Percentiles rank a stretch among this genome's conserved stretches.
These are phyloP conservation scores for Tricholoma sp. DNA, from an alignment of 768 basidiomycete genomes.

Conservation along the genomic window DNA sequence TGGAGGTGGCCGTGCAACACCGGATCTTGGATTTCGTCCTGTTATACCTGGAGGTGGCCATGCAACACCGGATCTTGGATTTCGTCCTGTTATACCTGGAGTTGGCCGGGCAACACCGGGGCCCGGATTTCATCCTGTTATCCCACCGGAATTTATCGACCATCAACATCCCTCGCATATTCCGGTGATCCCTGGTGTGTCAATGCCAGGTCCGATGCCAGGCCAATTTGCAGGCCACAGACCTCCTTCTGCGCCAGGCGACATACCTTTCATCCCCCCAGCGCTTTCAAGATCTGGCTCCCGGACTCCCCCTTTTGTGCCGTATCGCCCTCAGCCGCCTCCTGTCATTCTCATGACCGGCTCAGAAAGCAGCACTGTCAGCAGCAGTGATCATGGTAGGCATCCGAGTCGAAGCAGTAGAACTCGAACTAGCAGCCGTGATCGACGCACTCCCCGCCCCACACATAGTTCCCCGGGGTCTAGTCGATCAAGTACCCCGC, in stretches of 20 bases:
- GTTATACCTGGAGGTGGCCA: too few species aligned
- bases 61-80: neutral
- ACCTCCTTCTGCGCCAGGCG: constrained; percentile 1
- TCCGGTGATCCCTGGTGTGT: constrained; percentile 15
- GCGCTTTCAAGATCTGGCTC: neutral
- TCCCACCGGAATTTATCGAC: constrained; percentile 1
- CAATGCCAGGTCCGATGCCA: constrained; percentile 14
- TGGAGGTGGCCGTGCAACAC: constrained; percentile 4
- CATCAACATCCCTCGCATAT: neutral
- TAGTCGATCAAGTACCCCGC: neutral
- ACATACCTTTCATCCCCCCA: constrained; percentile 21
- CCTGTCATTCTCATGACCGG: constrained; percentile 9
- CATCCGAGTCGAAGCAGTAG: neutral
- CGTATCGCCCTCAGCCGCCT: constrained; percentile 1
- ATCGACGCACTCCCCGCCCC: constrained; percentile 10
- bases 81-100: constrained; percentile 9
- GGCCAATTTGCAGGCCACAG: constrained; percentile 8
- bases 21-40: constrained; percentile 2
- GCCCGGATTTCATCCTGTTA: constrained; percentile 7
- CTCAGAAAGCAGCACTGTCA: neutral
- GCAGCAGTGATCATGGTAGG: constrained; percentile 2
- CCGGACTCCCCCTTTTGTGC: constrained; percentile 1
- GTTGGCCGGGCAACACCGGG: constrained; percentile 1
- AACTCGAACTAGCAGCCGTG: constrained; percentile 14
- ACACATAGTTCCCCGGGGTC: constrained; percentile 1